Evolutionary conservation across 2,329 filamentous ascomycete genomes (phyloP), one percentile per base, ranked within the genome.

Genomic region (Allantophomopsis cytisporea): DNA sequence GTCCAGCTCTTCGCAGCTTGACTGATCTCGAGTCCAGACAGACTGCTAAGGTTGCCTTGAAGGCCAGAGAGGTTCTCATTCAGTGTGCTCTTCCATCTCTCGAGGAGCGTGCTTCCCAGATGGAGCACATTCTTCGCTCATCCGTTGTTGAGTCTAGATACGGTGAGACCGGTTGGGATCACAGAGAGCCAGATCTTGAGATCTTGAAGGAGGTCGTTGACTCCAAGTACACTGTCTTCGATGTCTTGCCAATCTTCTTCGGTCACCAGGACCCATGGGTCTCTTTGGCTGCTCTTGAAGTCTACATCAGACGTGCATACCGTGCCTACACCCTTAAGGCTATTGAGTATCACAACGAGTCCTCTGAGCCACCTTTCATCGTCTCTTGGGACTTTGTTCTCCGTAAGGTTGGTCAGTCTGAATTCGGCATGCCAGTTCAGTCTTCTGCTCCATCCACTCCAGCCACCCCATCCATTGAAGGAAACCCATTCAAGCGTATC

Each of bases 151-250:
- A 98, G 61, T 94, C 88, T n/a, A 80, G 84, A 50, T 98, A 98
- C 55, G 91, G 91, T 43, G 91, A 98, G 71, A 88, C 85, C 44
- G 88, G 89, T 38, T 94, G 85, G 83, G 89, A 95, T 47, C 91
- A 98, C 65, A 75, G 91, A 49, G 84, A 95, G 62, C 91, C 91
- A 36, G 85, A 82, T 62, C 67, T 94, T 39, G 83, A 93, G 16
- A 70, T 94, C 47, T 81, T 98, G 64, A 94, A 94, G 69, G 91
- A 98, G 61, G 88, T 98, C 23, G 86, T 98, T 39, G 91, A 98
- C 62, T 96, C 91, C 40, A 94, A 94, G 66, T 96, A 93, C 68
- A 96, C 89, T 33, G 91, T 98, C 47, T 94, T 95, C 51, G 91
- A 98, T 56, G 91, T 98, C 14, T 64, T 98, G 48, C 83, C 89